Evolutionary conservation across 441 rosid species (phyloP).

Genomic region (Kokia cookei): DNA sequence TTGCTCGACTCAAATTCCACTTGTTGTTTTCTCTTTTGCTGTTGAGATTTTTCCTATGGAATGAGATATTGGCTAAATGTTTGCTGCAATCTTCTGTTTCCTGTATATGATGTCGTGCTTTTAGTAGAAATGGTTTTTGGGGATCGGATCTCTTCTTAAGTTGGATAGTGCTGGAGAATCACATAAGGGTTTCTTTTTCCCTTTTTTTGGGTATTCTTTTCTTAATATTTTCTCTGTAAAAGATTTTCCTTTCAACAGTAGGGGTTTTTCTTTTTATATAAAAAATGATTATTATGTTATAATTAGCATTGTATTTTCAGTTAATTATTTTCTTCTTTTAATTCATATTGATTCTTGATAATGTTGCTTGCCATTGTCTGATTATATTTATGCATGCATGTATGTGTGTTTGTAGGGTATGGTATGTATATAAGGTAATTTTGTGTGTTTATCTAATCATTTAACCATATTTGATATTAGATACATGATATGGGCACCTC

Average conservation of each 20-base stretch:
- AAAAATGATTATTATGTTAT: not conserved
- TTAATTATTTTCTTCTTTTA: not conserved
- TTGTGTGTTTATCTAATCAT: not conserved
- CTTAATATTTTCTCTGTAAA: not conserved
- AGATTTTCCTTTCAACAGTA: not conserved
- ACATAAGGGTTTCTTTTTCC: not conserved
- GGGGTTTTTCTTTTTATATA: not conserved
- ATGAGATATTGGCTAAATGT: no score
- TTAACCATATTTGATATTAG: not conserved
- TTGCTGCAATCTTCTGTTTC: not conserved
- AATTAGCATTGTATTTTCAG: not conserved
- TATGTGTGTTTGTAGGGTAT: no score
- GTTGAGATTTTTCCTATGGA: not conserved
- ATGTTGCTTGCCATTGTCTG: not conserved
- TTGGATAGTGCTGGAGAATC: not conserved
- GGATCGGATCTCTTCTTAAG: not conserved
- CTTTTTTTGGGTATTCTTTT: not conserved
- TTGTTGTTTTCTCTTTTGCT: not conserved
- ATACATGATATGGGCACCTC: not conserved
- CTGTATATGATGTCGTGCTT: not conserved
- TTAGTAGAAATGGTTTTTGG: not conserved
- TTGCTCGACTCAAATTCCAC: not conserved
- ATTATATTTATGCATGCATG: not conserved
- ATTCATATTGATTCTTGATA: not conserved
- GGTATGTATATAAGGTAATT: not conserved